phyloP scores from a whole-genome alignment of 2,329 filamentous ascomycete species.

The Fusarium virguliforme region DNA sequence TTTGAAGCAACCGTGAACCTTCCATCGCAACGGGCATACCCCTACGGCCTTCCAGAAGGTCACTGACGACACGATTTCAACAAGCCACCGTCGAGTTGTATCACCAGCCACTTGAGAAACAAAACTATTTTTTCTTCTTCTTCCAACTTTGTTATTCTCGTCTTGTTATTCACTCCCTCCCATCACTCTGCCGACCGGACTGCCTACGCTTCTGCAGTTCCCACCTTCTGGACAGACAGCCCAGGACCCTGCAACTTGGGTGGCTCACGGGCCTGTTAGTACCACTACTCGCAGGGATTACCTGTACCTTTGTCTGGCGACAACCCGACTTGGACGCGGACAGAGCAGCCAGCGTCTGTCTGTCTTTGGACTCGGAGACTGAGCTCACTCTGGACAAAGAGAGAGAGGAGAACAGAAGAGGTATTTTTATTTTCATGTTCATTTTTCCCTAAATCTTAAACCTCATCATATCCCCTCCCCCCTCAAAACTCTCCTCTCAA shows the following conservation, averaged over 20 bases:
- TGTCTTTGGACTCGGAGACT: slow-evolving; percentile 15
- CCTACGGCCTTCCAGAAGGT: slow-evolving; percentile 9
- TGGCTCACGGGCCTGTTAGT: slow-evolving; percentile 21
- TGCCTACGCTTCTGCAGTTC: slow-evolving; percentile 4
- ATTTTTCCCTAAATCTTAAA: slow-evolving; percentile 1
- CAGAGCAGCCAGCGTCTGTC: not conserved
- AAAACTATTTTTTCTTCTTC: not conserved
- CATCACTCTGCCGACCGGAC: slow-evolving; percentile 19
- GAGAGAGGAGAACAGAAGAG: not conserved
- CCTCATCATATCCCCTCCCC: not conserved
- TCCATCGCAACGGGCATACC: slow-evolving; percentile 5
- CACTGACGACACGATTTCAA: slow-evolving; percentile 14
- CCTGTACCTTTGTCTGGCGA: slow-evolving; percentile 19
- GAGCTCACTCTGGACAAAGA: not conserved
- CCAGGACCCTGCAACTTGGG: slow-evolving; percentile 30
- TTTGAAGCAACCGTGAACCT: slow-evolving; percentile 7
- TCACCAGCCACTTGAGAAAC: slow-evolving; percentile 11
- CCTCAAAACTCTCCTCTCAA: not conserved
- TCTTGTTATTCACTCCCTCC: not conserved
- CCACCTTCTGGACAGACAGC: slow-evolving; percentile 25
- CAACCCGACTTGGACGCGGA: slow-evolving; percentile 12
- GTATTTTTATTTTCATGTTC: slow-evolving; percentile 19
- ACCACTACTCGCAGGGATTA: slow-evolving; percentile 22
- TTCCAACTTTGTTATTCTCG: not conserved
- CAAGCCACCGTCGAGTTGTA: slow-evolving; percentile 9